phyloP scores from a whole-genome alignment of 73 alveolate genomes.

The Paramecium tetraurelia region DNA sequence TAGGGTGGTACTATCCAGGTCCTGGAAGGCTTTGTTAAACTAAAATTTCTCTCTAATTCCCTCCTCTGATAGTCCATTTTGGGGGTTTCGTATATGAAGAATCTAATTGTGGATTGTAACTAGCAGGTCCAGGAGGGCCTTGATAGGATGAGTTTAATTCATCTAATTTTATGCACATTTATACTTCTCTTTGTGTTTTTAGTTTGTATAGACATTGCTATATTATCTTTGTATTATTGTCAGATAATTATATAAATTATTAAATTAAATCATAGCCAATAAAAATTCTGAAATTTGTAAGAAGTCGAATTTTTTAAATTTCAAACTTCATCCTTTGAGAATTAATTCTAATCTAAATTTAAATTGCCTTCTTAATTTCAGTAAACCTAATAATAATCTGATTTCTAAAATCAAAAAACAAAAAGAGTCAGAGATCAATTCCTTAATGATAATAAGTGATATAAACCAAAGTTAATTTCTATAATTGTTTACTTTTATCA shows the following conservation, averaged over 20 bases:
- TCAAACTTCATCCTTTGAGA: neutral
- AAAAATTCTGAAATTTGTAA: neutral
- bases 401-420: neutral
- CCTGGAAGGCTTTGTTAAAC: neutral
- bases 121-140: constrained; percentile 7
- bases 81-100: neutral
- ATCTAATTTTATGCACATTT: neutral
- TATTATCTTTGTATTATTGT: neutral
- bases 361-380: no score
- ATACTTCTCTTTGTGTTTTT: neutral
- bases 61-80: neutral
- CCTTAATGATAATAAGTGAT: neutral
- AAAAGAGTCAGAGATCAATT: neutral
- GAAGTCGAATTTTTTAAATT: neutral
- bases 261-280: neutral
- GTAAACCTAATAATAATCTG: no score
- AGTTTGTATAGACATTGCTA: neutral
- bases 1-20: constrained; percentile 8
- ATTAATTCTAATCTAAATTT: neutral
- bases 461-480: neutral
- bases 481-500: neutral
- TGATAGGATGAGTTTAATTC: neutral
- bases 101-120: neutral
- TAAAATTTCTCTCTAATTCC: neutral
- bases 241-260: neutral